Evolutionary conservation across 2,329 filamentous ascomycete genomes (phyloP), one percentile per base, ranked within the genome.

Genomic region (Pseudocercospora ulei): DNA sequence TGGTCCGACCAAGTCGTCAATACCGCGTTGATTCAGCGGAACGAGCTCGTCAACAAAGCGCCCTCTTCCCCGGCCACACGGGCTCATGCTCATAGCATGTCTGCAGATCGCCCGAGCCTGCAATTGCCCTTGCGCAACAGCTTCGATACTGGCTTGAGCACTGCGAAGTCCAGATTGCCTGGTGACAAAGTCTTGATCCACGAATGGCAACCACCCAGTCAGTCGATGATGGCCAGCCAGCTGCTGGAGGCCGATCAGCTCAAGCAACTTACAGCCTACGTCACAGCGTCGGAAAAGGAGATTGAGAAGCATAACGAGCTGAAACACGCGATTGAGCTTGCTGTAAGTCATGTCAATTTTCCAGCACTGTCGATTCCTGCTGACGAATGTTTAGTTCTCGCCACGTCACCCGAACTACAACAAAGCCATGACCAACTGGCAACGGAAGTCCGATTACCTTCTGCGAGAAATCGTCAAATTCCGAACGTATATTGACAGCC

Each of bases 381-480:
- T n/a, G n/a, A n/a, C n/a, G n/a, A n/a, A n/a, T n/a, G n/a, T n/a
- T n/a, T n/a, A 75, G 71, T 96, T 92, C 59, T 86, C 84, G 8
- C 82, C 85, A 2, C 76, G 86, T 18, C 81, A 88, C 45, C 72
- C 76, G 23, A 96, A 96, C 55, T 75, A 79, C 9, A 69, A 68
- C 46, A 87, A 82, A 62, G 85, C 88, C 9, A 88, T 96, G 82
- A 72, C 79, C 12, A 98, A 98, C 62, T 98, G 90, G 88, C 87
- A 98, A 67, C 78, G 82, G 56, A 96, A 96, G 67, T 92, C 84
- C 39, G 80, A 83, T 18, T 94, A 96, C 58, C 66, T 98, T 25
- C 70, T 96, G 7, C 72, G 83, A 22, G 90, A 98, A 65, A 95
- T 92, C 60, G 86, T 96, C 62, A 96, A 96, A 63, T 96, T 94